Base-by-base conservation (phyloP, 208 protist species). In the Crithidia acanthocephali region DNA sequence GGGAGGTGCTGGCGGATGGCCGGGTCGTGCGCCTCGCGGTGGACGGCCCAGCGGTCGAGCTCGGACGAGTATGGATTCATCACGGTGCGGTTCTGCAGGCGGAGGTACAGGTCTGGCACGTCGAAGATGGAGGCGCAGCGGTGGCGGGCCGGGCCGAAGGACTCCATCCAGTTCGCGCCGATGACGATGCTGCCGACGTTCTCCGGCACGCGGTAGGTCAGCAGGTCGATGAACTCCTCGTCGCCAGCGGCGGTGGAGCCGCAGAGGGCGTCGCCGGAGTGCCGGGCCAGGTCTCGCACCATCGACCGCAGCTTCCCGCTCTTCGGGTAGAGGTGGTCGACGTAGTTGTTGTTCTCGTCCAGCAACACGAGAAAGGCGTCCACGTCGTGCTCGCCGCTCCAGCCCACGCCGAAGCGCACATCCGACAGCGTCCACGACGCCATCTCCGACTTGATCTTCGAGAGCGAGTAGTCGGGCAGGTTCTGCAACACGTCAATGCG, bases 341-440 rank as follows among this genome's bases (percentile, higher is more conserved):
- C 63, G 72, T 95, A 93, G 51, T 85, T 67, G 70, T 92, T 72
- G 42, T 83, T 51, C 35, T 80, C 81, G 60, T 95, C 85, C 22
- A 95, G 68, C 65, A 95, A 69, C 16, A 95, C 77, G 64, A 91
- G 75, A 59, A 91, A 94, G 28, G 91, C 87, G 59, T 95, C 87
- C 8, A 95, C 45, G 65, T 95, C 91, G 70, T 92, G 77, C 66
- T 92, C 87, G 44, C 85, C 84, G 51, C 60, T 61, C 88, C 91
- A 93, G 40, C 91, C 91, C 18, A 95, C 63, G 48, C 88, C 91
- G 63, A 95, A 89, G 53, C 86, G 88, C n/a, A 95, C 81, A 40
- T 94, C 84, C n/a, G 74, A 84, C 28, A 94, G 73, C 35, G 74
- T 66, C 45, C 80, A 72, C 11, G 79, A 60, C 33, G 50, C 65